Evolutionary conservation across 768 basidiomycete genomes (phyloP), one percentile per base, ranked within the genome.

Genomic region (Amyloporia xantha): DNA sequence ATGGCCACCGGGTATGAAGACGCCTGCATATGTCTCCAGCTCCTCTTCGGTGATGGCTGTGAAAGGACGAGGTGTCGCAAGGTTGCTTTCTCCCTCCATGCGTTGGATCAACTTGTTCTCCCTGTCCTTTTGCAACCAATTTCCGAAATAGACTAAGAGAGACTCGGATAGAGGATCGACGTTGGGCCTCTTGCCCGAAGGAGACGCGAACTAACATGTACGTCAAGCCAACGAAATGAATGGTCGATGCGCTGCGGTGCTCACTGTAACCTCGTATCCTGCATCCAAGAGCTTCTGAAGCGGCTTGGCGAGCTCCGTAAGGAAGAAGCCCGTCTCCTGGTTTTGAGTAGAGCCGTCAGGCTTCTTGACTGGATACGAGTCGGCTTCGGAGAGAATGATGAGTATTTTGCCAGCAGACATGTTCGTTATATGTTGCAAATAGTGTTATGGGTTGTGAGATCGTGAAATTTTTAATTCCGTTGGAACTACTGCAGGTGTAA

Each of bases 1-100:
- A 40, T 62, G 60, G n/a, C 60, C 62, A 20, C 62, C 62, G 2
- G 62, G 62, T 33, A 61, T 55, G 61, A 64, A 59, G 37, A 64
- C 50, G 13, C 59, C 61, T n/a, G 44, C 39, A 40, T 58, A 60
- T 2, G 54, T 44, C 17, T 49, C 47, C 36, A 63, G 54, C 54
- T 60, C 60, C 4, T 47, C 51, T 46, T 61, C 59, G 13, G 55
- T 13, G 42, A 63, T 51, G 43, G 53, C 51, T 36, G 43, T 5
- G 54, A 63, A 60, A 5, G 62, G 55, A 12, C 55, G 57, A 15
- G 59, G 62, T 20, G 20, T 27, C 38, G 41, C 49, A 23, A 62
- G 49, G 55, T 56, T 54, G 52, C 55, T 56, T 47, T 62, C 56
- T 12, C 45, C 27, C 25, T 54, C 40, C 56, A 55, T 58, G 28